Base-by-base conservation (phyloP, 495 filamentous ascomycete genomes). In the Hypoxylon lienhwacheense region DNA sequence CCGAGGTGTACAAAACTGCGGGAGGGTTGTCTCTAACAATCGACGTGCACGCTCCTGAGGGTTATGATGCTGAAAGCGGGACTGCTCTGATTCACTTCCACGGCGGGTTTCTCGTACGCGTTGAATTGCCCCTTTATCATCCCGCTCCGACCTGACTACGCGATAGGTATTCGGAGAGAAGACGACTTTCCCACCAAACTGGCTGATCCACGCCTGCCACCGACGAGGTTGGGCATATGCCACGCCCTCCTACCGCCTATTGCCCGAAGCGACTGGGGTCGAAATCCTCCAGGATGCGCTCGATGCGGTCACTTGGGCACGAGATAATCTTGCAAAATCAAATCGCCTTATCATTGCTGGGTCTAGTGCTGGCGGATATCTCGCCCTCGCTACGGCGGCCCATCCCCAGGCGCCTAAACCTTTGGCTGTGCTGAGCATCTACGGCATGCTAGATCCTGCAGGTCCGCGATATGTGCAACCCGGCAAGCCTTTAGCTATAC, bases 71-170 rank as follows among this genome's bases (percentile, higher is more conserved):
- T 5, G 21, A 40, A 8, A 22, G 19, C 8, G 36, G 36, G 20
- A 40, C 36, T 22, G 36, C 36, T 21, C 36, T 40, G 2, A 25
- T 40, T 12, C 36, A 40, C 20, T 40, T 40, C 6, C 36, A 40
- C 20, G 36, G 36, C 5, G 36, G 36, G 3, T 40, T 20, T 40
- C 36, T 40, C 7, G 36, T 40, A 24, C 21, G 8, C 8, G 5
- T 10, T 5, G 4, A 8, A 40, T 14, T 7, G n/a, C 10, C 14
- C 36, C 20, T n/a, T n/a, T 12, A n/a, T 40, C 20, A 1, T 15
- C 19, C 14, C 5, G 12, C 21, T 24, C 14, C 21, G 0, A 40
- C 14, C 36, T 40, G 15, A 40, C 8, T 5, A 19, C 14, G 5
- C 8, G 8, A 26, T 26, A 40, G 36, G 36, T 40, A 5, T 20